phyloP scores from a whole-genome alignment of 2,329 filamentous ascomycete species.

The Dactylellina leptospora region DNA sequence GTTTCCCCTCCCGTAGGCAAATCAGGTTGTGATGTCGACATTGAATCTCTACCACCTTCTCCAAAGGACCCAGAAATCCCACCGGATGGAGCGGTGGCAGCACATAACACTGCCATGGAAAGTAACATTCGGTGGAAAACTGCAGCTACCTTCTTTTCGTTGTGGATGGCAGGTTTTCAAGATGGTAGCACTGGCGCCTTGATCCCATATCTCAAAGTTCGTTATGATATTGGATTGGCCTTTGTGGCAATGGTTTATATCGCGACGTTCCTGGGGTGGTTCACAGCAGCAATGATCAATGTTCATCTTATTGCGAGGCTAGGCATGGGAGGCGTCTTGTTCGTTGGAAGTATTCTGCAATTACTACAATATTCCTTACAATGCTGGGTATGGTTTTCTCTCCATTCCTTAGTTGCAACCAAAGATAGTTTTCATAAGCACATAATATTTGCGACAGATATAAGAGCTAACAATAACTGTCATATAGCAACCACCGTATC shows the following conservation, averaged over 20 bases:
- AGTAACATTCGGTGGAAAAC: conserved; percentile 57
- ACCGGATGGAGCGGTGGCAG: conserved; percentile 52
- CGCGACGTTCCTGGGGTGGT: conserved; percentile 73
- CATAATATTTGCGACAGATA: too few relatives aligned
- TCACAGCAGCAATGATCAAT: conserved; percentile 71
- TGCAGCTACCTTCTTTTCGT: conserved; percentile 69
- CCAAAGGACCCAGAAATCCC: conserved; percentile 39
- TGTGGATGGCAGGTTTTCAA: conserved; percentile 74
- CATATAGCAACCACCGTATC: conserved; percentile 60
- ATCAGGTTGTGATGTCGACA: conserved; percentile 21
- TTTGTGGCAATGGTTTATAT: conserved; percentile 65
- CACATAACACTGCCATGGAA: conserved; percentile 54
- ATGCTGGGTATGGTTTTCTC: conserved; percentile 73
- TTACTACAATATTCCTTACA: conserved; percentile 72
- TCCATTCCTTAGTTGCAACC: too few relatives aligned
- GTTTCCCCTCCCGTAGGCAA: conserved; percentile 21
- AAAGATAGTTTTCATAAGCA: too few relatives aligned
- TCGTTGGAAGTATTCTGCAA: conserved; percentile 71
- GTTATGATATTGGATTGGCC: conserved; percentile 60
- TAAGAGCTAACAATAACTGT: conserved; percentile 55
- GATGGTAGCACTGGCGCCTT: conserved; percentile 71
- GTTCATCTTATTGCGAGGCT: conserved; percentile 68
- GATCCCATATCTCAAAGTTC: conserved; percentile 63
- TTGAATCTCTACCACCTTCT: conserved; percentile 47
- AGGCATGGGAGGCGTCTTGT: conserved; percentile 76